These are phyloP conservation scores for Neonectria ditissima DNA, from an alignment of 2,329 filamentous ascomycete genomes.

Conservation along the genomic window DNA sequence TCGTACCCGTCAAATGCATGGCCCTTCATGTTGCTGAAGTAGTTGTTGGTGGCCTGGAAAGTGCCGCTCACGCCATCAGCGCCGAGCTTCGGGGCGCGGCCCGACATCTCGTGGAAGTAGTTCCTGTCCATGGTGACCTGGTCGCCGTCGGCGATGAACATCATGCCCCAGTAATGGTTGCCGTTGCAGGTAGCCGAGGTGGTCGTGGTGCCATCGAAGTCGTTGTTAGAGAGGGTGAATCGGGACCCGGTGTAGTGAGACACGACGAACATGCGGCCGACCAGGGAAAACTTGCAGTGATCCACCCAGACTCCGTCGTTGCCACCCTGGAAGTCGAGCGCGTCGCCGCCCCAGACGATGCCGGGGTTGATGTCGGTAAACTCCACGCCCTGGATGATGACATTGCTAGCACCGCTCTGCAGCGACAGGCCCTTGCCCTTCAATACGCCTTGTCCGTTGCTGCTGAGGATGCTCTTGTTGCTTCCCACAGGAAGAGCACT, in stretches of 20 bases:
- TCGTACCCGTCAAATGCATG: slow-evolving; percentile 66
- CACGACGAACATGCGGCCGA: slow-evolving; percentile 56
- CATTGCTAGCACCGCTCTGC: slow-evolving; percentile 57
- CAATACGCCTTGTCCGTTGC: slow-evolving; percentile 41
- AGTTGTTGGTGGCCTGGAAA: slow-evolving; percentile 46
- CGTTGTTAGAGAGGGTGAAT: slow-evolving; percentile 53
- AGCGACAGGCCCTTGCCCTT: slow-evolving; percentile 58
- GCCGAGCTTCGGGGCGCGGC: slow-evolving; percentile 49
- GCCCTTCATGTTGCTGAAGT: slow-evolving; percentile 45
- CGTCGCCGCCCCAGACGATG: slow-evolving; percentile 48
- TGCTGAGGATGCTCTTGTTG: slow-evolving; percentile 46
- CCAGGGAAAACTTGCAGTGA: slow-evolving; percentile 54
- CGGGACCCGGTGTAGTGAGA: slow-evolving; percentile 49
- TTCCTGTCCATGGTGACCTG: slow-evolving; percentile 42
- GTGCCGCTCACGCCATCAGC: slow-evolving; percentile 33
- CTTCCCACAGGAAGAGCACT: slow-evolving; percentile 41
- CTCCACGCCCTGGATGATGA: slow-evolving; percentile 63
- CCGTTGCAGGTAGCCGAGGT: slow-evolving; percentile 46
- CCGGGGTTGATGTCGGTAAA: slow-evolving; percentile 58
- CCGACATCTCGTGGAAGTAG: slow-evolving; percentile 45
- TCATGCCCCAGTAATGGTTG: slow-evolving; percentile 50
- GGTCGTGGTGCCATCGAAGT: slow-evolving; percentile 52
- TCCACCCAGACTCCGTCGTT: slow-evolving; percentile 49
- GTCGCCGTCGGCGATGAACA: slow-evolving; percentile 47
- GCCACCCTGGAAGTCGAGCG: slow-evolving; percentile 53